phyloP scores from a whole-genome alignment of 2,329 filamentous ascomycete species.

The Aspergillus arachidicola region DNA sequence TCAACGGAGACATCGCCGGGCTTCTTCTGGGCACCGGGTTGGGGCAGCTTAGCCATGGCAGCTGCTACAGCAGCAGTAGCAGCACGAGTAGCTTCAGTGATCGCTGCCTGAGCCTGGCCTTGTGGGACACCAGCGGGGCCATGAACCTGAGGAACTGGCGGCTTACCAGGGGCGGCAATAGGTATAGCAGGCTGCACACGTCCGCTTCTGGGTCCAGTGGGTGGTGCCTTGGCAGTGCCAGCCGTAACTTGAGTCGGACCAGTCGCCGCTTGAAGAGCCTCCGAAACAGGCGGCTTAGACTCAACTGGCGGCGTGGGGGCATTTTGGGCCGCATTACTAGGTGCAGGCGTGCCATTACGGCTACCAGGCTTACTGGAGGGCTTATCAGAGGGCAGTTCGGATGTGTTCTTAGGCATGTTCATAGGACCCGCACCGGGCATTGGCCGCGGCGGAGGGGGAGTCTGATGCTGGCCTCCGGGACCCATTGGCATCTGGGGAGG shows the following conservation, averaged over 20 bases:
- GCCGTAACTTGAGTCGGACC: constrained; percentile 27
- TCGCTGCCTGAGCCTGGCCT: constrained; percentile 37
- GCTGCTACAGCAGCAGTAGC: constrained; percentile 54
- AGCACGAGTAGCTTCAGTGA: constrained; percentile 51
- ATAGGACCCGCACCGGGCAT: constrained; percentile 30
- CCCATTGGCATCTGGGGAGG: constrained; percentile 63
- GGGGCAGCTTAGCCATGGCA: constrained; percentile 54
- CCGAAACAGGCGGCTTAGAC: constrained; percentile 41
- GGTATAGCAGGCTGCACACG: constrained; percentile 51
- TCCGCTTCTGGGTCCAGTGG: constrained; percentile 42
- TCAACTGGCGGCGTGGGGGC: constrained; percentile 42
- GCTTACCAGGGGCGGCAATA: constrained; percentile 41
- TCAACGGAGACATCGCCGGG: constrained; percentile 42
- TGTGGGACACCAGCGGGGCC: constrained; percentile 31
- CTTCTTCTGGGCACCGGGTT: constrained; percentile 40
- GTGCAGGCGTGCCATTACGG: constrained; percentile 37
- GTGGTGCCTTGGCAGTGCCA: constrained; percentile 25
- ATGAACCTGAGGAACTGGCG: constrained; percentile 35
- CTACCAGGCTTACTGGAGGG: constrained; percentile 37
- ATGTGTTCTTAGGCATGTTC: constrained; percentile 39
- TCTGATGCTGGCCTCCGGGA: constrained; percentile 52
- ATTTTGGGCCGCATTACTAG: constrained; percentile 30
- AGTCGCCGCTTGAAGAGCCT: constrained; percentile 35
- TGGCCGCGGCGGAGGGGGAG: constrained; percentile 39
- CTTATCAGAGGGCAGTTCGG: constrained; percentile 48